These are phyloP conservation scores for Saccharum spontaneum DNA, from an alignment of 176 grass and related monocot species.

Conservation along the genomic window DNA sequence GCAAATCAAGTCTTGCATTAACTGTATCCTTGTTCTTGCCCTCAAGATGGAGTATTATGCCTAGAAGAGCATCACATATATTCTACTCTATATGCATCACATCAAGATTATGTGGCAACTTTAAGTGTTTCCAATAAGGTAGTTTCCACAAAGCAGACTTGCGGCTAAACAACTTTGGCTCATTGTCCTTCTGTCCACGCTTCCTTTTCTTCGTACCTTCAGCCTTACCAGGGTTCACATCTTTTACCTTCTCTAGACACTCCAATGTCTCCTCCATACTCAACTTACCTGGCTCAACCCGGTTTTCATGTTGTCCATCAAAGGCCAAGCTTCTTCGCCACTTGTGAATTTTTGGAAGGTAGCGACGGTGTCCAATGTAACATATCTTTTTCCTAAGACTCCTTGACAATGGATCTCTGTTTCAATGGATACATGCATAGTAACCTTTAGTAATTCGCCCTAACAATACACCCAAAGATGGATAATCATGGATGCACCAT, in stretches of 20 bases:
- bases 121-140: background rate
- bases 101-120: conserved; percentile 18
- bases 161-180: too few relatives aligned
- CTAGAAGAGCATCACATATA: too few relatives aligned
- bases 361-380: conserved; percentile 20
- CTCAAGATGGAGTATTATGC: too few relatives aligned
- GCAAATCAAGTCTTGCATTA: too few relatives aligned
- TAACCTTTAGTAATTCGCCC: conserved; percentile 19
- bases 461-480: background rate
- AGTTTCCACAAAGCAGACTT: background rate
- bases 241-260: background rate
- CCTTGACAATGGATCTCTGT: background rate
- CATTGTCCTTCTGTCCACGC: too few relatives aligned
- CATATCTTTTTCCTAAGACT: conserved; percentile 11
- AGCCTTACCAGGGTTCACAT: background rate
- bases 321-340: background rate
- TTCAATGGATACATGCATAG: background rate
- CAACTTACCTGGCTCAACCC: background rate
- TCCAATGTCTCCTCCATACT: background rate
- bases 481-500: conserved; percentile 34
- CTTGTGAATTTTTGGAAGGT: background rate
- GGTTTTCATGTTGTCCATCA: background rate
- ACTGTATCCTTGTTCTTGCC: too few relatives aligned
- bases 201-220: too few relatives aligned
- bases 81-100: conserved; percentile 17